These are phyloP conservation scores for Neonectria ditissima DNA, from an alignment of 2,329 filamentous ascomycete species.

Conservation along the genomic window DNA sequence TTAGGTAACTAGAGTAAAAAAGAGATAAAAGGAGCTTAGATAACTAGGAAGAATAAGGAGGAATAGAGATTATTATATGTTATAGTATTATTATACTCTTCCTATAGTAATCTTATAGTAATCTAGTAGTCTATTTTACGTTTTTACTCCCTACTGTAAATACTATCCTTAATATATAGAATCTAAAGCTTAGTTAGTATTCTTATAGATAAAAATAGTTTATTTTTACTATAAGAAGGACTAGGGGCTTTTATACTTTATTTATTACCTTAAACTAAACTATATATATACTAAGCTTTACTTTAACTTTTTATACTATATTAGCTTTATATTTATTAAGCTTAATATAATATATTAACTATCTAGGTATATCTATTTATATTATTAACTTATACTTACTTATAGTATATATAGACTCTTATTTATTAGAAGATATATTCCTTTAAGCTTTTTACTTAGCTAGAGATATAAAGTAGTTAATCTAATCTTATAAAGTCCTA, in stretches of 20 bases:
- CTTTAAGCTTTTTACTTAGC: conserved; percentile 33
- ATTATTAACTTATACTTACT: neutral
- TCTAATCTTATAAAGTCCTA: conserved; percentile 31
- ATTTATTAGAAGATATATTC: neutral
- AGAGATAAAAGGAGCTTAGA: no score
- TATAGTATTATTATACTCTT: no score
- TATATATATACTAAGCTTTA: conserved; percentile 40
- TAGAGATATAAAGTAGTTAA: conserved; percentile 38
- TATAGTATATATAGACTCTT: neutral
- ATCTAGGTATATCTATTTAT: conserved; percentile 30
- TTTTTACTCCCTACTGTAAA: no score
- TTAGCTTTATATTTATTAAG: conserved; percentile 43
- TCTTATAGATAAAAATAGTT: no score
- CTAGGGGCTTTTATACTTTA: conserved; percentile 40
- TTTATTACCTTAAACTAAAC: conserved; percentile 38
- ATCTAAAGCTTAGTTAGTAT: no score
- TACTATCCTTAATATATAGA: no score
- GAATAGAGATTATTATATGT: no score
- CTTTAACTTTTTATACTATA: conserved; percentile 33
- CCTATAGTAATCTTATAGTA: no score
- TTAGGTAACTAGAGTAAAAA: no score
- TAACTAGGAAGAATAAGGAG: no score
- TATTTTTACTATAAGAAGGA: conserved; percentile 43
- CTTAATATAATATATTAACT: conserved; percentile 40
- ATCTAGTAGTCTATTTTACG: no score